Percentiles rank a stretch among this genome's conserved stretches.
Evolutionary conservation across 139 green algal genomes (phyloP).

Genomic region (Nannochloris sp.): DNA sequence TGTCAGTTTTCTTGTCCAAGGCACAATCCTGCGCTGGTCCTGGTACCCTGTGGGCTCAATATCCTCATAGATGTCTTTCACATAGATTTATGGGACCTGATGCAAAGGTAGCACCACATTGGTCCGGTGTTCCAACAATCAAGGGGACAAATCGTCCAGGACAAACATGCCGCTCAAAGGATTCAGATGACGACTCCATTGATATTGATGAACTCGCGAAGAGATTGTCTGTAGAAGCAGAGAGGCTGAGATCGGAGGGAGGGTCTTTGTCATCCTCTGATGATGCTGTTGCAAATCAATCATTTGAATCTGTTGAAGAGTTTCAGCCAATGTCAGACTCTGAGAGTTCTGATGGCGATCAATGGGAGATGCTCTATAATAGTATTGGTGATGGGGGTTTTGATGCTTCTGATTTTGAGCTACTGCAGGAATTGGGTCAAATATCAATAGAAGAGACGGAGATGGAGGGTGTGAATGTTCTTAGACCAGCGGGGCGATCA

Average conservation of each 20-base stretch:
- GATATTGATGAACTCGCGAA: slow-evolving; percentile 42
- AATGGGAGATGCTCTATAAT: slow-evolving; percentile 30
- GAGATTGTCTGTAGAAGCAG: slow-evolving; percentile 31
- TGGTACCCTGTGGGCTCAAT: too few relatives aligned
- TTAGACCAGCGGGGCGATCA: slow-evolving; percentile 1
- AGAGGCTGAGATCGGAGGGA: slow-evolving; percentile 2
- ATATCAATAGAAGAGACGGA: slow-evolving; percentile 42
- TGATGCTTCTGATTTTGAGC: slow-evolving; percentile 49
- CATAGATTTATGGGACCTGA: too few relatives aligned
- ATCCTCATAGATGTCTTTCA: too few relatives aligned
- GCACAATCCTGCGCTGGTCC: too few relatives aligned
- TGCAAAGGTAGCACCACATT: background rate
- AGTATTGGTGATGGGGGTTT: slow-evolving; percentile 46
- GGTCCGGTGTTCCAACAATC: background rate
- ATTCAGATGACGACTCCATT: slow-evolving; percentile 1
- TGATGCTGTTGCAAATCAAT: slow-evolving; percentile 2
- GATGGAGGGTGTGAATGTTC: background rate
- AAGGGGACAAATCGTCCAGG: background rate
- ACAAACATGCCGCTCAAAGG: background rate
- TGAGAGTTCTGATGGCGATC: slow-evolving; percentile 12
- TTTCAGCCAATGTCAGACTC: slow-evolving; percentile 5
- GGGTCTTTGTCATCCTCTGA: background rate
- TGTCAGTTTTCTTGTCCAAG: too few relatives aligned
- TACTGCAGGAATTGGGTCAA: slow-evolving; percentile 49
- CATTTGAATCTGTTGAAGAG: slow-evolving; percentile 9